Evolutionary conservation across 2,329 filamentous ascomycete genomes (phyloP).

Genomic region (Metarhizium humberi): DNA sequence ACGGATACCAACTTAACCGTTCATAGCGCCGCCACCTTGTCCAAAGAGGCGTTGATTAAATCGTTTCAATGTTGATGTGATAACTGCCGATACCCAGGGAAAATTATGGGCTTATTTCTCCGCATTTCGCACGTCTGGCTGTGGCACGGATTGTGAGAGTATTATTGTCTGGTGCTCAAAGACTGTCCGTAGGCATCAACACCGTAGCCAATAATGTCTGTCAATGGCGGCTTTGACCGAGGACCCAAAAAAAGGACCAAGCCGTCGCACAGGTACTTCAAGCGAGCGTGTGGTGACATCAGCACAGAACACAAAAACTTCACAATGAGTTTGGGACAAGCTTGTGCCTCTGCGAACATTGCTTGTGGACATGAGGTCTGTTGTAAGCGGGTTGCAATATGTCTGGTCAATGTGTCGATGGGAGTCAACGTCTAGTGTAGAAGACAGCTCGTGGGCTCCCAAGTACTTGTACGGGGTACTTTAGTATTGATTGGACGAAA

Average conservation of each 20-base stretch:
- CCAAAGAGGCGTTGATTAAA: not conserved
- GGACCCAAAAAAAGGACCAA: not conserved
- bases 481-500: too few species aligned
- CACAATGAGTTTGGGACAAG: not conserved
- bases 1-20: not conserved
- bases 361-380: not conserved
- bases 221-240: not conserved
- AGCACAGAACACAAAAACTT: not conserved
- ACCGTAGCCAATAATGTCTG: not conserved
- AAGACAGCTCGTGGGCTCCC: too few species aligned
- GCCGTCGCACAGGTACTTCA: not conserved
- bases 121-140: not conserved
- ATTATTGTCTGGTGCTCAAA: not conserved
- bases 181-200: not conserved
- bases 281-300: not conserved
- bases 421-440: too few species aligned
- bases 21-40: slow-evolving; percentile 1
- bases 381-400: not conserved
- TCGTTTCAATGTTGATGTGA: not conserved
- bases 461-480: too few species aligned
- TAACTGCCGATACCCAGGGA: not conserved
- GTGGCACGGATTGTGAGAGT: not conserved
- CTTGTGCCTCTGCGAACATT: not conserved
- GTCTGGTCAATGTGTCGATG: too few species aligned
- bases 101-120: not conserved